Base-by-base conservation (phyloP, 352 stramenopile genomes). In the Globisporangium okanoganense region DNA sequence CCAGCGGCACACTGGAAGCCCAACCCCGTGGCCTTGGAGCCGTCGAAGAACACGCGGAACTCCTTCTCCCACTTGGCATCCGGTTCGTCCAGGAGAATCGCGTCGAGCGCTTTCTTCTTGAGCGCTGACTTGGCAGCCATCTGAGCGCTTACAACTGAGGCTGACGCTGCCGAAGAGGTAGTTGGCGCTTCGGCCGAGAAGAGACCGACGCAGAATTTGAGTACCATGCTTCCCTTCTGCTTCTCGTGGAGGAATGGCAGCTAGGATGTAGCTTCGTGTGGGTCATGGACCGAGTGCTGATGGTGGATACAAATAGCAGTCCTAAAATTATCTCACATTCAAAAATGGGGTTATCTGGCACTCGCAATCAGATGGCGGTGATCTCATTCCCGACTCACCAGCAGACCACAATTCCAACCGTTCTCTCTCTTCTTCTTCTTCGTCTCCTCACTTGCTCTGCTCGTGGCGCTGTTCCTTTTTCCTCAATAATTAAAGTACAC, bases 31-130 rank as follows among this genome's bases (percentile, higher is more conserved):
- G 72, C 62, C 6, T 72, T 75, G 24, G 43, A 69, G 7, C 73
- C 75, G 55, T 89, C 72, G 40, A 91, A 89, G 35, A 71, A 61
- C 8, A 91, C 72, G 24, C 67, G 72, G 36, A 91, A 79, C 61
- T 91, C 79, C 43, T 81, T 84, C 48, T 82, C 68, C 56, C 75
- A 84, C 64, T 68, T 68, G 10, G 55, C 40, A 14, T 62, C 65
- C 49, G 55, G 61, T 43, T 22, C 27, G 57, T 54, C 57, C 48
- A 67, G 61, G 9, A 62, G 60, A 53, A 48, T 65, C 56, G 24
- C 48, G 13, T 38, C 36, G 14, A 49, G 36, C 25, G 25, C 48
- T 33, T 55, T 45, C 18, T 61, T 64, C 9, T 50, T 58, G 20
- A 81, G 47, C 10, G 73, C 53, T 29, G 78, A 62, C 36, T 64